Conservation (phyloP, 2,329 filamentous ascomycete genomes). For the Zymoseptoria brevis region DNA sequence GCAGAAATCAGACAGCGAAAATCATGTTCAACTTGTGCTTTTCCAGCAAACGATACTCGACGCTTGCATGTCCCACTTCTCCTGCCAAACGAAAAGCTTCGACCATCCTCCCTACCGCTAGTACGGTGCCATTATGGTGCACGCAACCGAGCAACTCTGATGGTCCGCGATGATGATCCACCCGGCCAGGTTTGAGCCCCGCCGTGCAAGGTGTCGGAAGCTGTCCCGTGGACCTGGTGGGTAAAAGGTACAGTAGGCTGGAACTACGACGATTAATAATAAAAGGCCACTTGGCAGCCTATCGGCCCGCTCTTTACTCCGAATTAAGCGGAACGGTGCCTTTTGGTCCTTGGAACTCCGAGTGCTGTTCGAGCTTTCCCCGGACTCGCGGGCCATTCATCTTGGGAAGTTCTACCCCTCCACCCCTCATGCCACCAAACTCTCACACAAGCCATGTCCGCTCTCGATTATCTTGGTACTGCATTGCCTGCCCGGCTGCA, state of each 20-base stretch:
- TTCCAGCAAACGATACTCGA: neutral
- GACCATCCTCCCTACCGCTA: neutral
- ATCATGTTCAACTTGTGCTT: neutral
- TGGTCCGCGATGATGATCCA: neutral
- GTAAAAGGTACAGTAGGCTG: neutral
- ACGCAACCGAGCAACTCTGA: neutral
- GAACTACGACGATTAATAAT: neutral
- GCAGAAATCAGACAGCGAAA: neutral
- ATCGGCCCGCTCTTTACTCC: neutral
- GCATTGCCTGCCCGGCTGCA: neutral
- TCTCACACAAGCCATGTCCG: neutral
- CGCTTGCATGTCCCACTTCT: neutral
- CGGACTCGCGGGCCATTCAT: constrained; percentile 5
- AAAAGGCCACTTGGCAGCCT: neutral
- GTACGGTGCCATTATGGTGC: neutral
- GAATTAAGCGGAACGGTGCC: neutral
- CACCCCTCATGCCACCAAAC: neutral
- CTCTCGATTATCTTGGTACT: neutral
- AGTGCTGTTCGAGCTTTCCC: constrained; percentile 9
- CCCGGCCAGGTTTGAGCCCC: neutral
- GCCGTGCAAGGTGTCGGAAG: neutral
- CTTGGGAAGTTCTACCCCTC: neutral
- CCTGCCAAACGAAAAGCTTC: neutral
- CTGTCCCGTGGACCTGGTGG: neutral
- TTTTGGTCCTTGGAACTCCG: constrained; percentile 1